A percentile compares a stretch with the other conserved stretches of the same genome.
These are phyloP conservation scores for Fusarium anguioides DNA, from an alignment of 2,329 filamentous ascomycete species.

Conservation along the genomic window DNA sequence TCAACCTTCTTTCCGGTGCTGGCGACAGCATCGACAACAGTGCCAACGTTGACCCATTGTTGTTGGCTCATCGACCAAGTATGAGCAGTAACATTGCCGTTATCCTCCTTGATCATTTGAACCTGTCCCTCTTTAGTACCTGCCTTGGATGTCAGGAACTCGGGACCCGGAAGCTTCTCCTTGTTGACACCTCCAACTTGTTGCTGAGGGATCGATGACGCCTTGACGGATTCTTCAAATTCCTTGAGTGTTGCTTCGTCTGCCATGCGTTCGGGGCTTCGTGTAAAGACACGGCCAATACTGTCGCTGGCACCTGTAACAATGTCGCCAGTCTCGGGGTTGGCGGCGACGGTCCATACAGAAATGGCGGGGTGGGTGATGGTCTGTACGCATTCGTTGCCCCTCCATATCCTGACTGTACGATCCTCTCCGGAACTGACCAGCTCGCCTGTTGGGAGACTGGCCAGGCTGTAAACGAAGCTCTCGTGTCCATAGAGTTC, in stretches of 20 bases:
- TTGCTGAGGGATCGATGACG: slow-evolving; percentile 88
- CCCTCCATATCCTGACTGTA: slow-evolving; percentile 91
- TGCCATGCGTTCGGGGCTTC: slow-evolving; percentile 75
- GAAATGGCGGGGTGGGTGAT: slow-evolving; percentile 98
- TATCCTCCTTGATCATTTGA: slow-evolving; percentile 85
- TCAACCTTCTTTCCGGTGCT: slow-evolving; percentile 82
- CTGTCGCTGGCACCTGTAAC: slow-evolving; percentile 94
- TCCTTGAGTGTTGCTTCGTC: slow-evolving; percentile 73
- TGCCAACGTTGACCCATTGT: slow-evolving; percentile 91
- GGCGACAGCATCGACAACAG: slow-evolving; percentile 88
- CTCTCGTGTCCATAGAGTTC: slow-evolving; percentile 90
- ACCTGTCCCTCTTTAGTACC: slow-evolving; percentile 98
- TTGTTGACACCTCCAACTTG: slow-evolving; percentile 88
- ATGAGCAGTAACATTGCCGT: slow-evolving; percentile 87
- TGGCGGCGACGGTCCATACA: slow-evolving; percentile 92
- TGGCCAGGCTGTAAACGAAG: slow-evolving; percentile 89
- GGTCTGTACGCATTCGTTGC: slow-evolving; percentile 85
- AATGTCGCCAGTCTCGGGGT: slow-evolving; percentile 85
- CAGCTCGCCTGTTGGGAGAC: slow-evolving; percentile 84
- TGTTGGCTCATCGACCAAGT: slow-evolving; percentile 80
- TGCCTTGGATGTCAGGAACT: slow-evolving; percentile 82
- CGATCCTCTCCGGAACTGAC: slow-evolving; percentile 94
- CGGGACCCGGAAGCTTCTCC: slow-evolving; percentile 87
- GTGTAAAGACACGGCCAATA: slow-evolving; percentile 84
- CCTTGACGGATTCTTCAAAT: slow-evolving; percentile 85